Percentiles rank a stretch among this genome's conserved stretches.
Conservation (phyloP, 176 grass and related monocot species). For the Triticum turgidum region DNA sequence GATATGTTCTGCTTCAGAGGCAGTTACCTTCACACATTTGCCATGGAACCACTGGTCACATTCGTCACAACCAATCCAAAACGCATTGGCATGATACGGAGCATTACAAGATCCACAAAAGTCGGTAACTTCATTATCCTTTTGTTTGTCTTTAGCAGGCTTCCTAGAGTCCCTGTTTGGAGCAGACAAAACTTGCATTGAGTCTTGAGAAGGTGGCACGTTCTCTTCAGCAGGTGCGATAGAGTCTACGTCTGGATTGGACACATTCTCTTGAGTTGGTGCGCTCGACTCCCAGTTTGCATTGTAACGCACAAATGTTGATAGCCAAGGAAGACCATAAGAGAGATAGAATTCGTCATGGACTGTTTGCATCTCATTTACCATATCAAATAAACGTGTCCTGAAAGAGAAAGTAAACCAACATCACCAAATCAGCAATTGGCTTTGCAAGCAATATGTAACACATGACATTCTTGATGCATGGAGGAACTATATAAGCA, state of each 20-base stretch:
- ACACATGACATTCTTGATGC: not conserved
- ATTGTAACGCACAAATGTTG: not conserved
- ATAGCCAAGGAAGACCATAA: not conserved
- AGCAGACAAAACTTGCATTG: not conserved
- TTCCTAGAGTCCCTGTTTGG: not conserved
- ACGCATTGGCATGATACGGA: constrained; percentile 1
- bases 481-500: not conserved
- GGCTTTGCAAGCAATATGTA: not conserved
- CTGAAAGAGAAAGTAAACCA: not conserved
- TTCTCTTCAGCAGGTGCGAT: not conserved
- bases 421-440: not conserved
- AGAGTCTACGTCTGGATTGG: not conserved
- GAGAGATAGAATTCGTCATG: not conserved
- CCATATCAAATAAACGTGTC: not conserved
- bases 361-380: not conserved
- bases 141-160: not conserved
- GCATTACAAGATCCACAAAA: not conserved
- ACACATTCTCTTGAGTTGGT: too few relatives aligned
- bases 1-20: too few relatives aligned
- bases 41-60: constrained; percentile 8
- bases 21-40: not conserved
- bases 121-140: not conserved
- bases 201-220: too few relatives aligned
- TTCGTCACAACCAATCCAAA: not conserved
- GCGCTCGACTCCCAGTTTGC: too few relatives aligned